Evolutionary conservation across 2,329 filamentous ascomycete genomes (phyloP).

Genomic region (Thermothelomyces thermophilus): DNA sequence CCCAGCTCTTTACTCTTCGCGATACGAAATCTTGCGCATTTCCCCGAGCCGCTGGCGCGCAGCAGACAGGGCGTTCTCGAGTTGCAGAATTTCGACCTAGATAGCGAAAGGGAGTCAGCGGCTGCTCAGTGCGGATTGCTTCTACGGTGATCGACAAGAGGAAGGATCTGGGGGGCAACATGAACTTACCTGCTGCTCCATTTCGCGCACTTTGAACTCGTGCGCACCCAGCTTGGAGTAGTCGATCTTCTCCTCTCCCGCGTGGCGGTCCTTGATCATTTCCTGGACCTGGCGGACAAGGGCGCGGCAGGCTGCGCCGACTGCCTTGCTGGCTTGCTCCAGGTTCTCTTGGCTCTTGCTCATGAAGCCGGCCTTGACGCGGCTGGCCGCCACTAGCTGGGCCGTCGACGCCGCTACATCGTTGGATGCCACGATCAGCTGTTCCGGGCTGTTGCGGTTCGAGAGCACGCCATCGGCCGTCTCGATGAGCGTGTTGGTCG

Average conservation of each 20-base stretch:
- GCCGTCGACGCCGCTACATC: constrained; percentile 94
- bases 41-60: constrained; percentile 83
- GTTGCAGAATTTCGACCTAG: constrained; percentile 92
- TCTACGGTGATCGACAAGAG: neutral
- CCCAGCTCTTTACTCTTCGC: constrained; percentile 52
- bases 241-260: constrained; percentile 77
- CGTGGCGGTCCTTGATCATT: constrained; percentile 83
- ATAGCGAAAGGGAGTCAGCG: constrained; percentile 21
- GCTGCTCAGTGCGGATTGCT: neutral
- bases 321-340: constrained; percentile 86
- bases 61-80: constrained; percentile 77
- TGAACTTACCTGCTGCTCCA: constrained; percentile 90
- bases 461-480: constrained; percentile 94
- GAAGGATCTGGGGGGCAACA: neutral
- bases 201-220: constrained; percentile 97
- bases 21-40: constrained; percentile 97
- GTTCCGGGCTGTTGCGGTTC: constrained; percentile 86
- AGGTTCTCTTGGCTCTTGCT: constrained; percentile 90
- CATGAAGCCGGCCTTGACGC: constrained; percentile 98
- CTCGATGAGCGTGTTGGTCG: constrained; percentile 94
- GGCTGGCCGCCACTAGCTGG: constrained; percentile 88
- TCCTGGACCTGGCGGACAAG: constrained; percentile 89
- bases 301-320: constrained; percentile 78
- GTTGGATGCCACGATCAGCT: constrained; percentile 96
- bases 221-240: constrained; percentile 83